Base-by-base conservation (phyloP, 768 basidiomycete species). In the Harrya chromipes region DNA sequence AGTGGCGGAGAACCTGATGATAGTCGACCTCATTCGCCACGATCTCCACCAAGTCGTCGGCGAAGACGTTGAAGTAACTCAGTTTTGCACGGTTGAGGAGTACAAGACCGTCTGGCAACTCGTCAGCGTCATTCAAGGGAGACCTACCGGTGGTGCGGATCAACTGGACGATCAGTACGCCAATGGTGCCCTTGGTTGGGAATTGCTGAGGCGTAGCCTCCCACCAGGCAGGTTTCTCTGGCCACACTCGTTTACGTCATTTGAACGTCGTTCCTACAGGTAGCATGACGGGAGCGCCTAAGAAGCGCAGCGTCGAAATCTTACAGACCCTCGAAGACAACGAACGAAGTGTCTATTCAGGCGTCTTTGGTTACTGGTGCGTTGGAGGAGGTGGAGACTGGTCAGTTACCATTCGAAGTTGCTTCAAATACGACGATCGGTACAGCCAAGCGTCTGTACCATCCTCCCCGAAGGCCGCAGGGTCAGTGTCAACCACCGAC, bases 201-300 rank as follows among this genome's bases (percentile, higher is more conserved):
- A 91, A 54, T 84, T 88, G 20, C 72, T 98, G 46, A 78, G 76
- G 52, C 73, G 76, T 41, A 87, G 90, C 70, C 76, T 97, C 46
- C 94, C 94, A 14, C 93, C 94, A 47, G 94, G 94, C 87, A 56
- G 72, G 57, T 35, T 36, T 35, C 23, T 26, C 17, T 47, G 39
- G 24, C 38, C n/a, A 40, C 47, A 12, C 5, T 16, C 19, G 14
- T 35, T 38, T 14, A 13, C 46, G 6, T 49, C 20, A 13, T 31
- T 39, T 53, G 51, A 48, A 43, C 48, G 16, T 27, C 14, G 19
- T 36, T 14, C 16, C 17, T 40, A 27, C 52, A 94, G 92, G 93
- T 1, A 94, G 91, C 51, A 98, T 98, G 94, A 97, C 94, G 2
- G 94, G 94, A 31, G 94, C 94, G 0, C 94, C 94, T 0, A 98